Conservation (phyloP, 371 early-diverging fungal species). For the Cokeromyces recurvatus region DNA sequence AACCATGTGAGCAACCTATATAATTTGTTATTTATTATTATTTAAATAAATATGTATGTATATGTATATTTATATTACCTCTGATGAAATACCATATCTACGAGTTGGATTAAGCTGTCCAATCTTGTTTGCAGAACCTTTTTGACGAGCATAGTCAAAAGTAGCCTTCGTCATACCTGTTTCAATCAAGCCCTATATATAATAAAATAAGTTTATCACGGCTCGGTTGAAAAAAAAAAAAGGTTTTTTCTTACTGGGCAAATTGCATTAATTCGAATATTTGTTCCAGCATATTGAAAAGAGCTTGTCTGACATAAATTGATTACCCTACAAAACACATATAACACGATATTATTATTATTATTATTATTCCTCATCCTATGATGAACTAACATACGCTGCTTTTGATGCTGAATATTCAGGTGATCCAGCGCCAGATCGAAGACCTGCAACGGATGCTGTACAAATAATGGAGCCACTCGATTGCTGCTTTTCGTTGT, state of each 20-base stretch:
- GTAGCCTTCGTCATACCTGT: conserved; percentile 15
- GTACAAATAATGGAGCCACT: conserved; percentile 43
- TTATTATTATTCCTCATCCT: too few species aligned
- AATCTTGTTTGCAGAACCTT: conserved; percentile 42
- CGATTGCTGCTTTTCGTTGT: conserved; percentile 25
- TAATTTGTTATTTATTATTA: background rate
- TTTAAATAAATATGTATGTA: too few species aligned
- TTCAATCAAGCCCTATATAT: conserved; percentile 44
- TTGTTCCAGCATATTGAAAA: conserved; percentile 43
- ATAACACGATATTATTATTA: too few species aligned
- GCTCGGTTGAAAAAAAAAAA: background rate
- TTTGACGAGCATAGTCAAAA: conserved; percentile 47
- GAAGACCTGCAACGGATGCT: conserved; percentile 47
- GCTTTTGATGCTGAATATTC: conserved; percentile 50
- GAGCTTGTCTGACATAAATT: conserved; percentile 47
- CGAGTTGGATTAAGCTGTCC: conserved; percentile 52
- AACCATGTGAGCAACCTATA: conserved; percentile 45
- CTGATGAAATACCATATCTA: conserved; percentile 43
- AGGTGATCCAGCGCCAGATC: conserved; percentile 44
- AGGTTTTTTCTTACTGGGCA: conserved; percentile 42
- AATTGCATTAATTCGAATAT: conserved; percentile 55
- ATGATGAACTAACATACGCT: conserved; percentile 27
- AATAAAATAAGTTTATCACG: too few species aligned
- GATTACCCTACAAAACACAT: conserved; percentile 46
- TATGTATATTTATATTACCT: conserved; percentile 14